These are phyloP conservation scores for Linaria vulgaris DNA, from an alignment of 257 asterid genomes.

Conservation along the genomic window DNA sequence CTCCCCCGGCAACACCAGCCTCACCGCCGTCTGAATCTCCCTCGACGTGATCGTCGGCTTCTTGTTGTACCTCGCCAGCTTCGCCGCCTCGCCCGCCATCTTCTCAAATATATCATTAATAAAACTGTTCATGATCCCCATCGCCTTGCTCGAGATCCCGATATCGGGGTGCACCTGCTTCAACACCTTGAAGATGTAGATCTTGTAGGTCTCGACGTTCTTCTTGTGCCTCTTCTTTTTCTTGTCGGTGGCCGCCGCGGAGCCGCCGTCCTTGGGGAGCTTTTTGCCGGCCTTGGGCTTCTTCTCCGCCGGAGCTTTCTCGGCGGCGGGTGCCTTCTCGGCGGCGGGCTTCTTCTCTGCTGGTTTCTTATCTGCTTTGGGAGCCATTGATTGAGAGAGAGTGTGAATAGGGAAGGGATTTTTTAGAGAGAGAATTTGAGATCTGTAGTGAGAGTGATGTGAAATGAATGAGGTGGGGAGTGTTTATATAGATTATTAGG, in stretches of 20 bases:
- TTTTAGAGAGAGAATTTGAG: too few relatives aligned
- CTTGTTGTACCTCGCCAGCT: conserved; percentile 63
- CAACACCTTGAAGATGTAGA: conserved; percentile 74
- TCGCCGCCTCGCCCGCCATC: conserved; percentile 53
- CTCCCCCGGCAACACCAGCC: conserved; percentile 71
- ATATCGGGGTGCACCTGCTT: conserved; percentile 77
- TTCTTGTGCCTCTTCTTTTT: conserved; percentile 58
- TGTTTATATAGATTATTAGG: not conserved
- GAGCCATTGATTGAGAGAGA: conserved; percentile 36
- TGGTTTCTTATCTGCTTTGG: conserved; percentile 65
- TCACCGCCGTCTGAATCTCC: conserved; percentile 70
- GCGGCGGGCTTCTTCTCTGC: conserved; percentile 60
- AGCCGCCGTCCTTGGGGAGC: conserved; percentile 58
- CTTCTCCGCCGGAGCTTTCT: conserved; percentile 64
- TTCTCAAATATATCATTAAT: conserved; percentile 75
- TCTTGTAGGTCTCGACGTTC: conserved; percentile 67
- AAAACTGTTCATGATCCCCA: conserved; percentile 82
- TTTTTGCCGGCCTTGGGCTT: conserved; percentile 72
- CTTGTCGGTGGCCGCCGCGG: conserved; percentile 44
- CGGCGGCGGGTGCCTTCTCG: conserved; percentile 54
- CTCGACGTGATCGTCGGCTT: conserved; percentile 76
- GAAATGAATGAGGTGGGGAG: too few relatives aligned
- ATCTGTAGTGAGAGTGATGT: too few relatives aligned
- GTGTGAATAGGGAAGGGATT: too few relatives aligned
- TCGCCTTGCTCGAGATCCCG: conserved; percentile 76